A percentile compares a stretch with the other conserved stretches of the same genome.
phyloP scores from a whole-genome alignment of 1,284 basidiomycete genomes.

The Rhodotorula sp. region DNA sequence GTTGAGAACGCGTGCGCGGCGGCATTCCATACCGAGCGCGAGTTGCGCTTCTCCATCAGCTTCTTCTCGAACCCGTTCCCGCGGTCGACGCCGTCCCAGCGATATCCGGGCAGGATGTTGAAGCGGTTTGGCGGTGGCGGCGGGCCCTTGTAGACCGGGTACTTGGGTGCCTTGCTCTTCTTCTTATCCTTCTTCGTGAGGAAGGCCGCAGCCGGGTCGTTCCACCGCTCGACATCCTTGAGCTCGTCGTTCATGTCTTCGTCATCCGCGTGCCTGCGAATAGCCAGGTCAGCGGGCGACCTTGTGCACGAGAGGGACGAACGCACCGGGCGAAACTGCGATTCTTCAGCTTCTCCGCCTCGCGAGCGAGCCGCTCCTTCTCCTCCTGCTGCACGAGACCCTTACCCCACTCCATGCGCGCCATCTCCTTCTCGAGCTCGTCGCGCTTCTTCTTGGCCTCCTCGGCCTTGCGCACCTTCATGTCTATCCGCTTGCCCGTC shows the following conservation, averaged over 20 bases:
- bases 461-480: constrained; percentile 77
- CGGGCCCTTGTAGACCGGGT: constrained; percentile 83
- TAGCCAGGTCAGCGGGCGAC: background rate
- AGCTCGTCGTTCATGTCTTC: constrained; percentile 77
- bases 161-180: constrained; percentile 31
- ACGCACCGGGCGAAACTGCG: constrained; percentile 68
- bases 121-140: constrained; percentile 91
- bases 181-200: constrained; percentile 68
- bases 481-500: constrained; percentile 83
- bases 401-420: constrained; percentile 96
- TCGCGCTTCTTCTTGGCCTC: constrained; percentile 74
- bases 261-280: constrained; percentile 70
- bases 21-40: constrained; percentile 30
- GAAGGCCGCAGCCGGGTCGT: constrained; percentile 93
- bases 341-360: constrained; percentile 67
- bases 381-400: constrained; percentile 85
- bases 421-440: constrained; percentile 75
- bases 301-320: background rate
- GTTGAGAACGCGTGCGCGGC: constrained; percentile 33
- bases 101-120: constrained; percentile 87
- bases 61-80: constrained; percentile 96
- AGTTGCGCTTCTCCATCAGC: constrained; percentile 68
- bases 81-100: constrained; percentile 76
- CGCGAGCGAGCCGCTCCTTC: constrained; percentile 62
- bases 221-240: constrained; percentile 78